Conservation (phyloP, 306 rosid species). For the Fragaria vesca region DNA sequence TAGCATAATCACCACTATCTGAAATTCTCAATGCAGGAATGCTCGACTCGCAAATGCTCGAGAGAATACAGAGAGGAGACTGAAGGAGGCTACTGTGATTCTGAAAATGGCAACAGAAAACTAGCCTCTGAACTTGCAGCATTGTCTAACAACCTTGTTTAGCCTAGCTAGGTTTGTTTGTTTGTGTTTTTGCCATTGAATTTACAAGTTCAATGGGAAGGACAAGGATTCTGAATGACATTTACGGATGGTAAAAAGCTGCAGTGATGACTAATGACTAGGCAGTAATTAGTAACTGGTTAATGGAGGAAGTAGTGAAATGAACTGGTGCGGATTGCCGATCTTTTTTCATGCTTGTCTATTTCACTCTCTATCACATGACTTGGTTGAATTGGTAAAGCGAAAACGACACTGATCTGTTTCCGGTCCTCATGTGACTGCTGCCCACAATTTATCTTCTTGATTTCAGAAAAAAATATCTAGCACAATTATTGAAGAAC, state of each 20-base stretch:
- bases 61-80: slow-evolving; percentile 59
- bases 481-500: neutral
- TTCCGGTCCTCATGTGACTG: slow-evolving; percentile 6
- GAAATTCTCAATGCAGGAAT: slow-evolving; percentile 44
- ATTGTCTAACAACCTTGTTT: neutral
- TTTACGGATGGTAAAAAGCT: neutral
- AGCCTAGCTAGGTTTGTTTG: neutral
- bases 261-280: neutral
- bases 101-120: slow-evolving; percentile 42
- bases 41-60: slow-evolving; percentile 37
- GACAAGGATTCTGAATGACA: neutral
- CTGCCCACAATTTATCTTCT: slow-evolving; percentile 16
- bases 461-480: slow-evolving; percentile 19
- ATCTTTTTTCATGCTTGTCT: neutral
- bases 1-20: neutral
- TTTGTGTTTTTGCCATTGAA: slow-evolving; percentile 1
- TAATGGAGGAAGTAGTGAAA: neutral
- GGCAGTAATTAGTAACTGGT: slow-evolving; percentile 2
- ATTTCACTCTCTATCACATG: neutral
- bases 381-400: neutral
- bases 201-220: slow-evolving; percentile 13
- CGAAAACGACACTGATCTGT: neutral
- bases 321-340: neutral
- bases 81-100: slow-evolving; percentile 69
- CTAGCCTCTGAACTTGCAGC: neutral